phyloP scores from a whole-genome alignment of 495 filamentous ascomycete genomes.

The Aspergillus bertholletiae region DNA sequence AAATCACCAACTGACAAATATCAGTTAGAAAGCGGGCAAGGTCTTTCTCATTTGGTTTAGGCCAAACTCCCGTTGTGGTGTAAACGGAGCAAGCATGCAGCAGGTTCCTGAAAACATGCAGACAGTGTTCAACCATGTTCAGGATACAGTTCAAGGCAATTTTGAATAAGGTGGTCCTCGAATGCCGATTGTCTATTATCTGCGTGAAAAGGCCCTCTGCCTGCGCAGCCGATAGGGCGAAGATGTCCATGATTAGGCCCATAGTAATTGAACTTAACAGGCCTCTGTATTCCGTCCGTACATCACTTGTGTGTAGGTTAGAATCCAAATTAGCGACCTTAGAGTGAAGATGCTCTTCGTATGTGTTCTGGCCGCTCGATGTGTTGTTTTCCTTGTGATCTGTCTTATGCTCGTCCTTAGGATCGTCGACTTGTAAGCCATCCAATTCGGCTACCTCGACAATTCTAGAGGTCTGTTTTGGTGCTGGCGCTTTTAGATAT shows the following conservation, averaged over 20 bases:
- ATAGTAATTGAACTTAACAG: conserved; percentile 21
- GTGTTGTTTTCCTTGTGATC: not conserved
- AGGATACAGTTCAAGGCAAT: conserved; percentile 26
- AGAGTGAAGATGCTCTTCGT: conserved; percentile 14
- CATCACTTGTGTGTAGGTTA: conserved; percentile 15
- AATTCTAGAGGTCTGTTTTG: conserved; percentile 7
- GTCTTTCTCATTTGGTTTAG: conserved; percentile 28
- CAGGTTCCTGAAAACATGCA: conserved; percentile 28
- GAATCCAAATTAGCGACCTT: conserved; percentile 22
- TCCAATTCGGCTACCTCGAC: conserved; percentile 41
- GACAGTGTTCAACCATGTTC: conserved; percentile 37
- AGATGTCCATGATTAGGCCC: conserved; percentile 29
- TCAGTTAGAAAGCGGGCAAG: conserved; percentile 29
- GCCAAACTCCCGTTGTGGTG: conserved; percentile 34
- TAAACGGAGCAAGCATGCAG: conserved; percentile 26
- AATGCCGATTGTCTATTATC: conserved; percentile 22
- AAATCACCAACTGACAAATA: conserved; percentile 34
- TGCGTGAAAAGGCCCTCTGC: conserved; percentile 23
- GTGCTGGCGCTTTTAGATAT: not conserved
- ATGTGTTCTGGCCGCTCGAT: not conserved
- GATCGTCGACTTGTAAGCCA: conserved; percentile 32
- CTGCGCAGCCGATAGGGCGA: conserved; percentile 27
- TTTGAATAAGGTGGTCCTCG: conserved; percentile 15
- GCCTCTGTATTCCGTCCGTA: conserved; percentile 8
- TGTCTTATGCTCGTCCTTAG: not conserved